Conservation (phyloP, 2,329 filamentous ascomycete species). For the Stachybotrys chlorohalonatus region DNA sequence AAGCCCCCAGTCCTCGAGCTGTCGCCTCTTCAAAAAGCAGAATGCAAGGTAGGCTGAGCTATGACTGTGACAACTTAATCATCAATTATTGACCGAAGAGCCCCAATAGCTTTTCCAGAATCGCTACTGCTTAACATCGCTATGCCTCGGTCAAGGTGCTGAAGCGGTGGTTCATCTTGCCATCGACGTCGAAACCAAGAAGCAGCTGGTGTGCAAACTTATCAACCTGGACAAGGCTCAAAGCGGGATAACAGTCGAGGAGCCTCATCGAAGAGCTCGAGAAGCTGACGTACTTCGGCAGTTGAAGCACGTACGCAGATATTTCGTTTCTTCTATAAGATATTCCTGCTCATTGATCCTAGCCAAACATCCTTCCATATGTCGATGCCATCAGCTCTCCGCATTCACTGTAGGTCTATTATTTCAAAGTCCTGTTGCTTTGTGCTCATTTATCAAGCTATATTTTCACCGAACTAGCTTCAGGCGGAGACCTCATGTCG, state of each 20-base stretch:
- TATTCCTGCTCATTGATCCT: constrained; percentile 5
- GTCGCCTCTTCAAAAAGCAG: constrained; percentile 19
- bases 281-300: constrained; percentile 45
- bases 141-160: constrained; percentile 26
- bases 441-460: constrained; percentile 25
- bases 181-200: constrained; percentile 37
- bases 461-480: constrained; percentile 48
- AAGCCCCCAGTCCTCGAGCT: constrained; percentile 13
- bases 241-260: constrained; percentile 13
- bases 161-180: constrained; percentile 28
- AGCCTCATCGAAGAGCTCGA: constrained; percentile 29
- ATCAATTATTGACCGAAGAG: neutral
- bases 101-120: constrained; percentile 19
- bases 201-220: constrained; percentile 62
- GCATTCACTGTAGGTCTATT: constrained; percentile 32
- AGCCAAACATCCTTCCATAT: constrained; percentile 48
- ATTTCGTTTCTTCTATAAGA: neutral
- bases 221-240: constrained; percentile 35
- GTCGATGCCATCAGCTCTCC: constrained; percentile 40
- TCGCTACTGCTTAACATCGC: constrained; percentile 22
- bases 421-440: neutral
- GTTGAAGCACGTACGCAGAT: constrained; percentile 39
- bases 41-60: constrained; percentile 18
- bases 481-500: constrained; percentile 45
- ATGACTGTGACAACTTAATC: neutral